These are phyloP conservation scores for Aspergillus ostianus DNA, from an alignment of 495 filamentous ascomycete species.

Conservation along the genomic window DNA sequence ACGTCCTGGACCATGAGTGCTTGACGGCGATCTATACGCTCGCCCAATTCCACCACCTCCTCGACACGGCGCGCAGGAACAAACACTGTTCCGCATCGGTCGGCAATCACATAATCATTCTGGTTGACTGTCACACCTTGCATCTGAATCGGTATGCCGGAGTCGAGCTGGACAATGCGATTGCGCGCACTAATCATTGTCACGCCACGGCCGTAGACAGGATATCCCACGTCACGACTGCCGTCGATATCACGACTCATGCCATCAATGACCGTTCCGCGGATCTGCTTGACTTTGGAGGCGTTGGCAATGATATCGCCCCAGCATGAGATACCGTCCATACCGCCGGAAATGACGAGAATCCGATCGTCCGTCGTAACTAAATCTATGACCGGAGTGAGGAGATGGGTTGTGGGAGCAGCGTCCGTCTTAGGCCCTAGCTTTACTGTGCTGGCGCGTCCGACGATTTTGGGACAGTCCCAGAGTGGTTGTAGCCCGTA, in stretches of 20 bases:
- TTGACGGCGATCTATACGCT: conserved; percentile 19
- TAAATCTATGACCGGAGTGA: conserved; percentile 21
- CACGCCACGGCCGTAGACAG: conserved; percentile 23
- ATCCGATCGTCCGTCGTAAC: conserved; percentile 20
- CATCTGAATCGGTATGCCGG: conserved; percentile 16
- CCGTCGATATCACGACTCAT: conserved; percentile 26
- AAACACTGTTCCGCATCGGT: conserved; percentile 21
- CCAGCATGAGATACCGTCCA: conserved; percentile 22
- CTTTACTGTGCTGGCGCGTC: conserved; percentile 22
- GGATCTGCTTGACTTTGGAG: conserved; percentile 18
- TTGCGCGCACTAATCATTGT: conserved; percentile 24
- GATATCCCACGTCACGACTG: conserved; percentile 16
- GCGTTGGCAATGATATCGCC: conserved; percentile 26
- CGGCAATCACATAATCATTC: conserved; percentile 25
- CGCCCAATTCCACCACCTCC: conserved; percentile 15
- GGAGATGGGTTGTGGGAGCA: conserved; percentile 13
- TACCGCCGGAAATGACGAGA: conserved; percentile 23
- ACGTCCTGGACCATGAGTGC: conserved; percentile 18
- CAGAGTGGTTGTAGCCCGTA: conserved; percentile 23
- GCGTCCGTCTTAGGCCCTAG: conserved; percentile 16
- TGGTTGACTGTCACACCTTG: conserved; percentile 19
- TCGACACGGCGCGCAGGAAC: conserved; percentile 18
- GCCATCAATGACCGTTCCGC: conserved; percentile 26
- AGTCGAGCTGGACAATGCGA: conserved; percentile 18
- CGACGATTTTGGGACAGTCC: conserved; percentile 25